Base-by-base conservation (phyloP, 805 yeast genomes). In the Ogataea sp. region DNA sequence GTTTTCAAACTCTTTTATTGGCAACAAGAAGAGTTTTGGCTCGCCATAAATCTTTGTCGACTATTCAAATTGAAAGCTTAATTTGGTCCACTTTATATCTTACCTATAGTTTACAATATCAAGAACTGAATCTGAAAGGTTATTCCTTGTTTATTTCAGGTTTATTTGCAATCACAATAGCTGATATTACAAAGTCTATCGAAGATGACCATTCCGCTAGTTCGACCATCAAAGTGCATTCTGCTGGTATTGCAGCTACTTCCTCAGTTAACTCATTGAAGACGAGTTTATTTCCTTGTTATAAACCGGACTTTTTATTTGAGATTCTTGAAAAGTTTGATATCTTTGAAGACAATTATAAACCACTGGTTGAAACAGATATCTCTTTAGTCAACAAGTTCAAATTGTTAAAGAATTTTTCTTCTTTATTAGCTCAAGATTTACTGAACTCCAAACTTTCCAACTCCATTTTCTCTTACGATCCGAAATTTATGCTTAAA, bases 101-200 rank as follows among this genome's bases (percentile, higher is more conserved):
- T 25, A 39, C 37, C 20, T 43, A 43, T 39, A 30, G 40, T 6
- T 39, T 43, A 9, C 32, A 39, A 25, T 49, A 47, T 34, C 43
- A 43, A 20, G 43, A 38, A 10, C 27, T 28, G 20, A 44, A 44
- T 14, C 30, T 44, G 3, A 36, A 26, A 25, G 32, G 33, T 23
- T 39, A 39, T 15, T 37, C 37, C n/a, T 35, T 41, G 4, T 44
- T 49, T 24, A 37, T 48, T 6, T 39, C 43, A 8, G 55, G 55
- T 1, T 25, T 47, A 11, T 47, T 42, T 43, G 55, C 53, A 3
- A 34, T 51, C 14, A 46, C 49, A 2, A 23, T 43, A 14, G 40
- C 39, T 17, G 49, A 46, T 23, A 35, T 41, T 18, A 27, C 34
- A 3, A 30, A 39, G 9, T 32, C 41, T 3, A n/a, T n/a, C n/a